Base-by-base conservation (phyloP, 176 grass and related monocot species). In the Avena eriantha region DNA sequence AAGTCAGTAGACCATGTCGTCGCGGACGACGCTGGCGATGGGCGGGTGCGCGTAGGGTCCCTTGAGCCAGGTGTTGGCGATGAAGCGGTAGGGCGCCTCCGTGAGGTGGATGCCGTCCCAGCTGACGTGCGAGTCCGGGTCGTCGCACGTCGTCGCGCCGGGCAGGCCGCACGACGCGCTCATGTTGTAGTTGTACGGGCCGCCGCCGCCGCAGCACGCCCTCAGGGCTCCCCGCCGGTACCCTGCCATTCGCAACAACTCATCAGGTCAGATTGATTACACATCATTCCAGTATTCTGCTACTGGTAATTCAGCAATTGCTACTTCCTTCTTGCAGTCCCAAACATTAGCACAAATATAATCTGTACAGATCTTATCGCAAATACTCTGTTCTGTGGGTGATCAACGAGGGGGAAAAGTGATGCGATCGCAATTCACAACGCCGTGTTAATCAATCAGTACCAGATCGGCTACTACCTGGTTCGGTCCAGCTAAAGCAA, bases 81-180 rank as follows among this genome's bases (percentile, higher is more conserved):
- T 92, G 85, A 92, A 88, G 23, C 75, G 89, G 70, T 98, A 95
- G 63, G 95, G 87, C 39, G 91, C 89, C 85, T 98, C 93, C 0
- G 95, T 95, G 65, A 98, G 94, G 86, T 95, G 95, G 79, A 95
- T 74, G 46, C 95, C 95, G 68, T 98, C 95, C 95, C 93, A 98
- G 84, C 90, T 98, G 56, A 95, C 80, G 50, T 89, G 89, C 19
- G 80, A 78, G 63, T 89, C 86, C 7, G 95, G 95, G 86, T 95
- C 88, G 0, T 33, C 39, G 76, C 95, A 98, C 19, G 22, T 60
- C 22, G 80, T 90, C 17, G 93, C 89, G 24, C 88, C 80, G 2
- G 95, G 87, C 0, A 86, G 63, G 2, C 87, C 93, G 22, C 95
- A 95, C 15, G 48, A 74, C 9, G 91, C 85, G 82, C 88, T 93